A percentile compares a stretch with the other conserved stretches of the same genome.
phyloP scores from a whole-genome alignment of 257 asterid species.

The Oldenlandia corymbosa region DNA sequence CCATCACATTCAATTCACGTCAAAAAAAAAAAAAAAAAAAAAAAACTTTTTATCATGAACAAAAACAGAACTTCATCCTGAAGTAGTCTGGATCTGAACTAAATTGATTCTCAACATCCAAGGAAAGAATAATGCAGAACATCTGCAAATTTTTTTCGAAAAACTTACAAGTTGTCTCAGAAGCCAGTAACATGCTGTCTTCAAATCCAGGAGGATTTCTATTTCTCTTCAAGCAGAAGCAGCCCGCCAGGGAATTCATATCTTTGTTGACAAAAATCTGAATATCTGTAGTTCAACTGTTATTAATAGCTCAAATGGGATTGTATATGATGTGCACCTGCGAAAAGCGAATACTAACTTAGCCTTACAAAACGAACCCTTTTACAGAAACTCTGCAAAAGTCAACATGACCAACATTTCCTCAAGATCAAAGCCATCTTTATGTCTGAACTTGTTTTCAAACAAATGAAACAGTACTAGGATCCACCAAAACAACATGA shows the following conservation, averaged over 20 bases:
- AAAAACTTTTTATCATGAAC: neutral
- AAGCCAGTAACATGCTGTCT: conserved; percentile 46
- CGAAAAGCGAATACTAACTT: neutral
- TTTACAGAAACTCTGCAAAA: too few relatives aligned
- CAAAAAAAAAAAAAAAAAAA: too few relatives aligned
- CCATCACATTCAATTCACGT: neutral
- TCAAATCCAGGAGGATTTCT: conserved; percentile 27
- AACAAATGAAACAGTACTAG: neutral
- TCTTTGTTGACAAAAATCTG: neutral
- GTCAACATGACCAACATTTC: too few relatives aligned
- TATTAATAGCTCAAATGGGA: neutral
- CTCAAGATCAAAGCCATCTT: too few relatives aligned
- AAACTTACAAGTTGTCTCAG: conserved; percentile 72
- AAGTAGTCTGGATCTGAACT: too few relatives aligned
- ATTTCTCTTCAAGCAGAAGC: conserved; percentile 42
- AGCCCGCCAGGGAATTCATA: conserved; percentile 21
- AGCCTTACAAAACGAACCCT: neutral
- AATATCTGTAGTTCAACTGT: too few relatives aligned
- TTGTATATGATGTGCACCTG: neutral
- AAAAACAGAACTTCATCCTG: too few relatives aligned
- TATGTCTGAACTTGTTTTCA: neutral
- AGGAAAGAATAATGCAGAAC: neutral
- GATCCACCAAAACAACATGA: neutral
- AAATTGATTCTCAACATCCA: neutral
- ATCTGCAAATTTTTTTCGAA: neutral